phyloP scores from a whole-genome alignment of 345 rosid genomes.

The Hypericum androsaemum region DNA sequence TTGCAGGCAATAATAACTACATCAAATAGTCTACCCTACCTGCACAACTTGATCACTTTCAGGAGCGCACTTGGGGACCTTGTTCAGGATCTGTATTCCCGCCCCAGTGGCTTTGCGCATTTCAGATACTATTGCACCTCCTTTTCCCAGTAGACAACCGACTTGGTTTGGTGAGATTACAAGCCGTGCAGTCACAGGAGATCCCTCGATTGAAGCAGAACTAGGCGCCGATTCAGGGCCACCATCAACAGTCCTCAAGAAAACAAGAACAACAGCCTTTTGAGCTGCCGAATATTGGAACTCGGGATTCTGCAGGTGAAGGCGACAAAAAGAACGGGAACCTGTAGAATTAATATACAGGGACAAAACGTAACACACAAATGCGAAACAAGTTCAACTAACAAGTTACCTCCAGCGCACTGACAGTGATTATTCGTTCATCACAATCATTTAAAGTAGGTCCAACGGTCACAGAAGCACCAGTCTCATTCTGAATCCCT shows the following conservation, averaged over 20 bases:
- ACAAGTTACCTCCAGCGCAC: slow-evolving; percentile 62
- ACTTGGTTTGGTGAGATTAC: slow-evolving; percentile 63
- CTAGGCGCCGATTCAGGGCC: slow-evolving; percentile 41
- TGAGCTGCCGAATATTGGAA: slow-evolving; percentile 63
- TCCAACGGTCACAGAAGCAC: slow-evolving; percentile 65
- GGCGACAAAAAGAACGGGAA: slow-evolving; percentile 16
- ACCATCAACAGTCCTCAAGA: slow-evolving; percentile 52
- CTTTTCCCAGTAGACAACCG: slow-evolving; percentile 82
- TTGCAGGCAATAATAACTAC: not conserved
- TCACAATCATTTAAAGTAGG: slow-evolving; percentile 50
- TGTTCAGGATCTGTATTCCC: slow-evolving; percentile 45
- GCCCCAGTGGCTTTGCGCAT: slow-evolving; percentile 66
- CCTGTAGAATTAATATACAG: slow-evolving; percentile 7
- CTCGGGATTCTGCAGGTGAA: slow-evolving; percentile 50
- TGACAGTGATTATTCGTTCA: slow-evolving; percentile 63
- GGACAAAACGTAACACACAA: slow-evolving; percentile 9
- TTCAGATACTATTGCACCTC: slow-evolving; percentile 69
- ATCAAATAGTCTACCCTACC: slow-evolving; percentile 27
- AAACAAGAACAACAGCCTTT: slow-evolving; percentile 63
- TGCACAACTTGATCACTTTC: slow-evolving; percentile 78
- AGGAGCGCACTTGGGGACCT: slow-evolving; percentile 52
- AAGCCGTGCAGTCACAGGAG: slow-evolving; percentile 55
- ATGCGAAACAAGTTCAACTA: slow-evolving; percentile 9
- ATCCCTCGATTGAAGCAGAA: slow-evolving; percentile 33
- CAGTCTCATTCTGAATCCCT: slow-evolving; percentile 73